Evolutionary conservation across 164 flowering plant genomes (phyloP).

Genomic region (Tetrastigma voinierianum): DNA sequence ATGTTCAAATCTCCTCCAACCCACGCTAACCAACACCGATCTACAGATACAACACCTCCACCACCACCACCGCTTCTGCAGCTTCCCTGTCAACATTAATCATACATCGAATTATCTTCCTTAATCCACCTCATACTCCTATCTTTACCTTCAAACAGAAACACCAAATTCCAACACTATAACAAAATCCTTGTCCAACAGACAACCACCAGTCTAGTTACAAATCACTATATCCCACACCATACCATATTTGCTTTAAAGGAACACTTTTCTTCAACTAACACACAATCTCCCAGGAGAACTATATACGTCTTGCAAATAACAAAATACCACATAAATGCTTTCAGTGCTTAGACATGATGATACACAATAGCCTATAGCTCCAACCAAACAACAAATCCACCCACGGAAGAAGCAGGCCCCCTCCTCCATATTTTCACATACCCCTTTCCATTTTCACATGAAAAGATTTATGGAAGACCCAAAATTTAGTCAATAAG

Average conservation of each 20-base stretch:
- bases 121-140: conserved; percentile 16
- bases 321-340: neutral
- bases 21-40: conserved; percentile 22
- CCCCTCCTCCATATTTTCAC: neutral
- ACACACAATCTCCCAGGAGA: neutral
- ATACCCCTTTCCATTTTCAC: neutral
- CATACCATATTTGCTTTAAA: conserved; percentile 3
- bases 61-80: conserved; percentile 14
- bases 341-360: neutral
- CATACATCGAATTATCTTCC: conserved; percentile 20
- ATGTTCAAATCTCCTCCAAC: conserved; percentile 31
- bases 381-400: neutral
- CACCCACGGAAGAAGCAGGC: neutral
- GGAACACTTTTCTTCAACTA: conserved; percentile 7
- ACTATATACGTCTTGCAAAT: conserved; percentile 2
- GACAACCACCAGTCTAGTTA: conserved; percentile 7
- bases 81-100: conserved; percentile 31
- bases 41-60: conserved; percentile 23
- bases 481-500: too few relatives aligned
- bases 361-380: neutral
- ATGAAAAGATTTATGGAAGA: neutral
- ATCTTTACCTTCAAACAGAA: conserved; percentile 20
- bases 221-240: conserved; percentile 9
- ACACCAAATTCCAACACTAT: conserved; percentile 17
- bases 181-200: conserved; percentile 13